Evolutionary conservation across 306 rosid species (phyloP).

Genomic region (Glycyrrhiza uralensis): DNA sequence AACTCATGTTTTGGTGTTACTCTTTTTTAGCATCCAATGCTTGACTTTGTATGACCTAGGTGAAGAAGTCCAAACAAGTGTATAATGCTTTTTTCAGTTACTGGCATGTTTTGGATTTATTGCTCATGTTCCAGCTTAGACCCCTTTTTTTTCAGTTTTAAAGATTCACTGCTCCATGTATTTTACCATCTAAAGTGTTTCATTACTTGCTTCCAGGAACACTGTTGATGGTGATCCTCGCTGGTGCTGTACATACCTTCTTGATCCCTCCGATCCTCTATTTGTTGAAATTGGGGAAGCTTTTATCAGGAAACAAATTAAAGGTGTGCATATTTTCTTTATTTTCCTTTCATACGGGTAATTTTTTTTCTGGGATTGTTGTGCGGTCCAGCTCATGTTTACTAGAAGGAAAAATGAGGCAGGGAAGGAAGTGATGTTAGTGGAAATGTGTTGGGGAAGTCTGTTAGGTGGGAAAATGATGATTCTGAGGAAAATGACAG

Average conservation of each 20-base stretch:
- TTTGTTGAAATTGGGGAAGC: conserved; percentile 87
- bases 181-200: conserved; percentile 31
- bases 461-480: not conserved
- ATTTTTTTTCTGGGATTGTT: not conserved
- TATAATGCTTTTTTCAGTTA: not conserved
- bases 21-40: not conserved
- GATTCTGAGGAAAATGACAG: not conserved
- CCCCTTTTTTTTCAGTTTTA: not conserved
- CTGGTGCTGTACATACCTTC: conserved; percentile 96
- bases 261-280: conserved; percentile 89
- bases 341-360: not conserved
- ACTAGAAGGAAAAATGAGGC: not conserved
- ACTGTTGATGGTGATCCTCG: conserved; percentile 70
- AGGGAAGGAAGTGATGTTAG: not conserved
- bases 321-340: conserved; percentile 49
- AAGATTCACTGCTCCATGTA: conserved; percentile 11
- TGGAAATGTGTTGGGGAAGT: not conserved
- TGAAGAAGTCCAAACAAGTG: not conserved
- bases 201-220: conserved; percentile 51
- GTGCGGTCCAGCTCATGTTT: not conserved
- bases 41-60: not conserved
- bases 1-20: conserved; percentile 15
- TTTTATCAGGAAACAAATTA: conserved; percentile 67
- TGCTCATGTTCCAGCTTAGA: not conserved
- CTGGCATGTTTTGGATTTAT: conserved; percentile 11